phyloP scores from a whole-genome alignment of 106 monocot species.

The Hemerocallis citrina region DNA sequence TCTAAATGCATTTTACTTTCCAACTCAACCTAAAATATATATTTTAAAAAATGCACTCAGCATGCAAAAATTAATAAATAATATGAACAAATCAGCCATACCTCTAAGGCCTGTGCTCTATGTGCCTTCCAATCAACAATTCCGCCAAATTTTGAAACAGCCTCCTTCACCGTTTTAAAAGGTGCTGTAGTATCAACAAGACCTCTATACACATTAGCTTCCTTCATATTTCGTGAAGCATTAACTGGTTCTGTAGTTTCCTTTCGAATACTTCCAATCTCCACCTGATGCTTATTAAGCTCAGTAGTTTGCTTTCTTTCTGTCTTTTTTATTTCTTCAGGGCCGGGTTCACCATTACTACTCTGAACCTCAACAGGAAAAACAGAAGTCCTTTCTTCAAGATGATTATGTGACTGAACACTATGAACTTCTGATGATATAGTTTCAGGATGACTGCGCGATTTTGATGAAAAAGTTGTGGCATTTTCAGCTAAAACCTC shows the following conservation, averaged over 20 bases:
- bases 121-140: slow-evolving; percentile 72
- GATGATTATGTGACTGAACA: background rate
- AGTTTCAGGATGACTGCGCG: background rate
- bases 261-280: slow-evolving; percentile 5
- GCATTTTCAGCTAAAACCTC: background rate
- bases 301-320: background rate
- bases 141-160: slow-evolving; percentile 50
- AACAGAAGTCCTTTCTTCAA: background rate
- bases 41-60: no score
- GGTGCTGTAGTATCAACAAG: slow-evolving; percentile 54
- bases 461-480: background rate
- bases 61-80: no score
- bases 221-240: slow-evolving; percentile 15
- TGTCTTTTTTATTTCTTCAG: background rate
- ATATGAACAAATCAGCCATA: slow-evolving; percentile 2
- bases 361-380: background rate
- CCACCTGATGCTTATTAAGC: background rate
- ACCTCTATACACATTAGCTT: slow-evolving; percentile 15
- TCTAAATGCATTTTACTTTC: no score
- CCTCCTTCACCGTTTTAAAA: slow-evolving; percentile 65
- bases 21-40: no score
- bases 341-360: background rate
- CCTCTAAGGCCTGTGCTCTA: slow-evolving; percentile 42
- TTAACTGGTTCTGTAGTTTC: slow-evolving; percentile 1
- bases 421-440: slow-evolving; percentile 2